phyloP scores from a whole-genome alignment of 305 asterid genomes.

The Fraxinus angustifolia region DNA sequence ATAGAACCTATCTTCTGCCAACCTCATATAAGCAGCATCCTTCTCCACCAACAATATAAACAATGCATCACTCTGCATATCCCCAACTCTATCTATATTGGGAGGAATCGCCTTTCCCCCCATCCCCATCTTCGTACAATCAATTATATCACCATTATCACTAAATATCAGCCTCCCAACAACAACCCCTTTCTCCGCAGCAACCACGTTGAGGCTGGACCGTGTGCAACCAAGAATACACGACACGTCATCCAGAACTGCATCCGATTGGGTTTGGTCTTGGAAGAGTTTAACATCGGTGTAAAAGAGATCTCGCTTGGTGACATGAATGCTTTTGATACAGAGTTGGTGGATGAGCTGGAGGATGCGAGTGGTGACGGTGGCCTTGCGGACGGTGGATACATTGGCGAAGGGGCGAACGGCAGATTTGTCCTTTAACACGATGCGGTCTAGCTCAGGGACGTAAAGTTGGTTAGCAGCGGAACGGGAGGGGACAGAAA shows the following conservation, averaged over 20 bases:
- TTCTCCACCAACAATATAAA: constrained; percentile 78
- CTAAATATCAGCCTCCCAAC: constrained; percentile 76
- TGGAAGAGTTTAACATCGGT: constrained; percentile 91
- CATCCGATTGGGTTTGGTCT: constrained; percentile 72
- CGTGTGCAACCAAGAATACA: constrained; percentile 80
- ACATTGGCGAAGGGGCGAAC: constrained; percentile 68
- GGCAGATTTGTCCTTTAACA: constrained; percentile 71
- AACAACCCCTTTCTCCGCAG: constrained; percentile 78
- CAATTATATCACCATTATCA: constrained; percentile 82
- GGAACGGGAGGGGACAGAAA: constrained; percentile 77
- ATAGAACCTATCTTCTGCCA: constrained; percentile 78
- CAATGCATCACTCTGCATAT: constrained; percentile 87
- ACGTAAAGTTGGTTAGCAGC: constrained; percentile 78
- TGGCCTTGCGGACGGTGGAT: constrained; percentile 72
- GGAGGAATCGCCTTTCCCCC: constrained; percentile 95
- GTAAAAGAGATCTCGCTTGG: constrained; percentile 86
- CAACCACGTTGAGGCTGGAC: constrained; percentile 76
- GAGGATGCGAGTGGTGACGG: constrained; percentile 66
- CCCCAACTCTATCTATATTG: constrained; percentile 81
- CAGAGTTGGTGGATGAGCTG: constrained; percentile 85
- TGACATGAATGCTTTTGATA: constrained; percentile 70
- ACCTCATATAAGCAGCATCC: constrained; percentile 82
- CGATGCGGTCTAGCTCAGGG: constrained; percentile 81
- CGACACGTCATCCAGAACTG: constrained; percentile 79
- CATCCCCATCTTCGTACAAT: constrained; percentile 88